Evolutionary conservation across 768 basidiomycete species (phyloP).

Genomic region (Lentinula raphanica): DNA sequence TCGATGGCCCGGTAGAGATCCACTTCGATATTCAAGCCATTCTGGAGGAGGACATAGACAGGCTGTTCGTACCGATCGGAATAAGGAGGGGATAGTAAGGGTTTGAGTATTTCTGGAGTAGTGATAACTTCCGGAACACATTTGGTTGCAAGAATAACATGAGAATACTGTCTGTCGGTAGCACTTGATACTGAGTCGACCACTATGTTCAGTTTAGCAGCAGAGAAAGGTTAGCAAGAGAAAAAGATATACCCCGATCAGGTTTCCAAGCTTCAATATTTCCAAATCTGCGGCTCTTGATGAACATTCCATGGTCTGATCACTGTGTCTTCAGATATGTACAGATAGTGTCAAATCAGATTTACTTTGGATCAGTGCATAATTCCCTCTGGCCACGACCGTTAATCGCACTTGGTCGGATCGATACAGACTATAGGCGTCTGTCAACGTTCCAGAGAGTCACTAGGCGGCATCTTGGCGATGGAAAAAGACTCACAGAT

Average conservation of each 20-base stretch:
- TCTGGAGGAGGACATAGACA: slow-evolving; percentile 61
- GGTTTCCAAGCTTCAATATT: slow-evolving; percentile 55
- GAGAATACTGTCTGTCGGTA: slow-evolving; percentile 52
- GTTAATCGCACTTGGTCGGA: slow-evolving; percentile 61
- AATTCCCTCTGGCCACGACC: slow-evolving; percentile 71
- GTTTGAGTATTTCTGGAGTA: slow-evolving; percentile 51
- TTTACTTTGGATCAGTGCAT: slow-evolving; percentile 45
- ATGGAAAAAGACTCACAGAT: slow-evolving; percentile 51
- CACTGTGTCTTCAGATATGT: neutral
- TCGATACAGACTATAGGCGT: slow-evolving; percentile 23
- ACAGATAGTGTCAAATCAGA: neutral
- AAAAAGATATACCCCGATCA: slow-evolving; percentile 51
- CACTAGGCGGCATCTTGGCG: too few species aligned
- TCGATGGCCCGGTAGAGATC: slow-evolving; percentile 55
- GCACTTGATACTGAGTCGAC: slow-evolving; percentile 55
- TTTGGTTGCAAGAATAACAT: slow-evolving; percentile 67
- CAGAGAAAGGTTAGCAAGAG: neutral
- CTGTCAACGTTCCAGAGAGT: too few species aligned
- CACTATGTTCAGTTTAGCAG: slow-evolving; percentile 31
- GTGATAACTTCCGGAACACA: slow-evolving; percentile 60
- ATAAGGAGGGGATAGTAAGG: slow-evolving; percentile 48
- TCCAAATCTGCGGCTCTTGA: slow-evolving; percentile 59
- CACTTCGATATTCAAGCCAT: slow-evolving; percentile 65
- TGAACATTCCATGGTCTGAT: slow-evolving; percentile 47
- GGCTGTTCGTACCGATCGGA: slow-evolving; percentile 43